phyloP scores from a whole-genome alignment of 805 yeast genomes.

The Cyberlindnera lachancei region DNA sequence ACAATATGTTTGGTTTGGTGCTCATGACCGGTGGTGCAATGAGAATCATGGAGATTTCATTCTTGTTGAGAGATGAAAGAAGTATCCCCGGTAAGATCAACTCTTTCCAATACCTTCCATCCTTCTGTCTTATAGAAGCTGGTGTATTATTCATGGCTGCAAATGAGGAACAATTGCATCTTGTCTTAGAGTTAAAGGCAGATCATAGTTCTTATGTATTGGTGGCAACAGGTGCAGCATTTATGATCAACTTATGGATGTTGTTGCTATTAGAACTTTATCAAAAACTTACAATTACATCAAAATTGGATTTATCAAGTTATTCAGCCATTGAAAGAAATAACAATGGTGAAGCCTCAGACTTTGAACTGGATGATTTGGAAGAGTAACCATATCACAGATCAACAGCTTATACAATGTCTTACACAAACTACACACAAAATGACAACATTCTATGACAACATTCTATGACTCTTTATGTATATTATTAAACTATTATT shows the following conservation, averaged over 20 bases:
- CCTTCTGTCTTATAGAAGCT: conserved; percentile 68
- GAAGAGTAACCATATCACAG: conserved; percentile 1
- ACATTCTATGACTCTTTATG: too few relatives aligned
- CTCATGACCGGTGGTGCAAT: conserved; percentile 71
- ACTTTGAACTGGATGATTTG: conserved; percentile 1
- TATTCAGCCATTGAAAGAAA: conserved; percentile 10
- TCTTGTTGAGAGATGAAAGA: conserved; percentile 60
- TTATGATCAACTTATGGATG: conserved; percentile 61
- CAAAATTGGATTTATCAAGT: conserved; percentile 5
- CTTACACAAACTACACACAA: not conserved
- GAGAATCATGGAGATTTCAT: conserved; percentile 73
- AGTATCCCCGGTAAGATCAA: conserved; percentile 37
- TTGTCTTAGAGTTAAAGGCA: conserved; percentile 68
- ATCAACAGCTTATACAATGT: too few relatives aligned
- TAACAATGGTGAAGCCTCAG: not conserved
- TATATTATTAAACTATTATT: too few relatives aligned
- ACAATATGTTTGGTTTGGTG: conserved; percentile 75
- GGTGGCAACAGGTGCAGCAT: conserved; percentile 65
- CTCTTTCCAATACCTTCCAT: conserved; percentile 82
- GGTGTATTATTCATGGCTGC: conserved; percentile 91
- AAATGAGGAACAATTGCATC: conserved; percentile 73
- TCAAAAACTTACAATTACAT: conserved; percentile 28
- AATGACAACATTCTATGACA: too few relatives aligned
- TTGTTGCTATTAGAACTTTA: conserved; percentile 53
- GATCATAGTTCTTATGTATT: conserved; percentile 82